phyloP scores from a whole-genome alignment of 164 flowering plant genomes.

The Vitis rupestris region DNA sequence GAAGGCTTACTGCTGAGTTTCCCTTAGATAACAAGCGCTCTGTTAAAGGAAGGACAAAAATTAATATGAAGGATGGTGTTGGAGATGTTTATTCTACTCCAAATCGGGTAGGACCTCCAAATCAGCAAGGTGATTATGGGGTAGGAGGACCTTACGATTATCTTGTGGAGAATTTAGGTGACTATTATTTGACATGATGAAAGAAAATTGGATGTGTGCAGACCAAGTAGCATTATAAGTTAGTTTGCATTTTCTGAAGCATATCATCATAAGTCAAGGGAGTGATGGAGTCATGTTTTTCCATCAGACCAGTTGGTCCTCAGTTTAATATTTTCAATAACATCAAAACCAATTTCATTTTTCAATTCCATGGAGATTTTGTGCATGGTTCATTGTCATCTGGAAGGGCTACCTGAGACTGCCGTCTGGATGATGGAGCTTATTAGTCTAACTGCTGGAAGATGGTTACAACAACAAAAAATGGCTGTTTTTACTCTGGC shows the following conservation, averaged over 20 bases:
- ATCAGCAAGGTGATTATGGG: constrained; percentile 46
- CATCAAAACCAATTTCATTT: constrained; percentile 17
- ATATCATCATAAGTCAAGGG: constrained; percentile 5
- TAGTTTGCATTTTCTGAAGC: constrained; percentile 10
- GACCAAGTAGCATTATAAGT: constrained; percentile 3
- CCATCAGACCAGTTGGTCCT: constrained; percentile 1
- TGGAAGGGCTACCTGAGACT: constrained; percentile 16
- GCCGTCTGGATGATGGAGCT: constrained; percentile 20
- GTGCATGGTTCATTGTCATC: constrained; percentile 26
- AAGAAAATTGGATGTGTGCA: constrained; percentile 3
- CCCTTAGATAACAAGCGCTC: constrained; percentile 64
- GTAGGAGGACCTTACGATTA: constrained; percentile 38
- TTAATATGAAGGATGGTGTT: constrained; percentile 31
- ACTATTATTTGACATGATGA: constrained; percentile 43
- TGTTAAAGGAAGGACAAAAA: constrained; percentile 52
- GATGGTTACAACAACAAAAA: constrained; percentile 1
- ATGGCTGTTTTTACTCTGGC: constrained; percentile 7
- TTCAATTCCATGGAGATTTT: constrained; percentile 15
- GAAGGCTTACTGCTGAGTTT: constrained; percentile 80
- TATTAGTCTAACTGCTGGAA: constrained; percentile 20
- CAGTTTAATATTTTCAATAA: constrained; percentile 22
- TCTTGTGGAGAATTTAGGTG: constrained; percentile 48
- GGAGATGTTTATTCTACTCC: constrained; percentile 29
- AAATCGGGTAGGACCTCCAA: constrained; percentile 34
- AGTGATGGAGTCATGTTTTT: constrained; percentile 7